Conservation (phyloP, 768 basidiomycete species). For the Auricularia sp. region DNA sequence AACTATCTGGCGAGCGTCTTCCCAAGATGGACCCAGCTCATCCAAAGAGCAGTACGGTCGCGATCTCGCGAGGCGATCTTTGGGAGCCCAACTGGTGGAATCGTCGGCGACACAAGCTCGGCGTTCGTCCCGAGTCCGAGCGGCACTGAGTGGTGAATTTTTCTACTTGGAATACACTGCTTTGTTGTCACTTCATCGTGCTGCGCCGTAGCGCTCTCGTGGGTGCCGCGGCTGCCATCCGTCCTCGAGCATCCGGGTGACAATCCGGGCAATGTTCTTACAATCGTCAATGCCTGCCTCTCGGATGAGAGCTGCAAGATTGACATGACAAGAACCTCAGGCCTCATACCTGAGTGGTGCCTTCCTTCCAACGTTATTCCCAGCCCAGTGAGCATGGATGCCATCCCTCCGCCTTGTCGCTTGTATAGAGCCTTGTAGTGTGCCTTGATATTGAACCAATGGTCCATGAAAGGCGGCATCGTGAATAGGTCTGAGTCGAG, state of each 20-base stretch:
- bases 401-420: background rate
- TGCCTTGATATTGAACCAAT: background rate
- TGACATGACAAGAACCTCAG: background rate
- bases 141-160: background rate
- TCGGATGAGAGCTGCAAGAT: background rate
- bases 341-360: background rate
- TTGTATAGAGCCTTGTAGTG: background rate
- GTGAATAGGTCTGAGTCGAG: background rate
- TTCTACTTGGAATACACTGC: background rate
- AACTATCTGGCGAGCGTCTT: background rate
- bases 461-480: background rate
- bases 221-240: slow-evolving; percentile 4
- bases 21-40: background rate
- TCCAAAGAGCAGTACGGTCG: background rate
- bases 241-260: slow-evolving; percentile 4
- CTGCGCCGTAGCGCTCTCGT: background rate
- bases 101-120: background rate
- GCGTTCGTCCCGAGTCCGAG: background rate
- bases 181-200: background rate
- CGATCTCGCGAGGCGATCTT: background rate
- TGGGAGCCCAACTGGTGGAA: background rate
- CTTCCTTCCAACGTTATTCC: background rate
- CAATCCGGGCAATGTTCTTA: slow-evolving; percentile 7
- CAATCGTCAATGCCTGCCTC: slow-evolving; percentile 9
- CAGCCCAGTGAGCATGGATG: background rate